A percentile compares a stretch with the other conserved stretches of the same genome.
phyloP scores from a whole-genome alignment of 352 stramenopile species.

The Phytophthora constricta region DNA sequence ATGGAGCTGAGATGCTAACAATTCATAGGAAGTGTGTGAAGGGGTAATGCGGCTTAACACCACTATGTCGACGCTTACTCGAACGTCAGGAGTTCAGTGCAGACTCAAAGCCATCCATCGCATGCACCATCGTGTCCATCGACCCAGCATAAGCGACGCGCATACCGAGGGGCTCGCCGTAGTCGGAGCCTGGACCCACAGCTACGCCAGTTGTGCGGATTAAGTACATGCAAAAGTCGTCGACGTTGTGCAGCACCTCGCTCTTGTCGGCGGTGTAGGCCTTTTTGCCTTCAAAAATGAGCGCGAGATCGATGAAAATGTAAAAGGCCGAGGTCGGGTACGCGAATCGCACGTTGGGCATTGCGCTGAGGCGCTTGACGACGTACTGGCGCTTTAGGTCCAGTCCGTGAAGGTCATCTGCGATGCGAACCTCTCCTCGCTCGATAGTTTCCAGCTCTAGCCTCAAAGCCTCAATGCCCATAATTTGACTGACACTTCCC shows the following conservation, averaged over 20 bases:
- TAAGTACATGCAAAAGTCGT: conserved; percentile 92
- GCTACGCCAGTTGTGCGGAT: conserved; percentile 91
- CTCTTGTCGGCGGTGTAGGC: conserved; percentile 36
- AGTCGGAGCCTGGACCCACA: conserved; percentile 95
- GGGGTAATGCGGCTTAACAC: no score
- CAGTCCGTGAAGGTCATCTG: conserved; percentile 50
- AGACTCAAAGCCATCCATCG: conserved; percentile 66
- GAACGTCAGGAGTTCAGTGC: conserved; percentile 58
- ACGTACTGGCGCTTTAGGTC: conserved; percentile 92
- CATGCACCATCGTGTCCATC: conserved; percentile 81
- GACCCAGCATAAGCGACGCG: conserved; percentile 96
- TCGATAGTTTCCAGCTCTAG: conserved; percentile 73
- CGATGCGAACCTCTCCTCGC: conserved; percentile 45
- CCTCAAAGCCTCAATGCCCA: conserved; percentile 89
- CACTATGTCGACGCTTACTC: conserved; percentile 27
- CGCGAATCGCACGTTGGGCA: conserved; percentile 81
- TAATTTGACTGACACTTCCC: conserved; percentile 92
- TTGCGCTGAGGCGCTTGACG: conserved; percentile 73
- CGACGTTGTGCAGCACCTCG: conserved; percentile 46
- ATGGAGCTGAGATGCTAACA: no score
- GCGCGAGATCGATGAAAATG: conserved; percentile 92
- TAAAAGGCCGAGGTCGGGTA: conserved; percentile 96
- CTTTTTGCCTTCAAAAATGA: conserved; percentile 67
- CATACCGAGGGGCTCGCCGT: conserved; percentile 92
- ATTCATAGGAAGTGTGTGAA: no score